Evolutionary conservation across 352 stramenopile species (phyloP), one percentile per base, ranked within the genome.

Genomic region (Phytophthora melonis): DNA sequence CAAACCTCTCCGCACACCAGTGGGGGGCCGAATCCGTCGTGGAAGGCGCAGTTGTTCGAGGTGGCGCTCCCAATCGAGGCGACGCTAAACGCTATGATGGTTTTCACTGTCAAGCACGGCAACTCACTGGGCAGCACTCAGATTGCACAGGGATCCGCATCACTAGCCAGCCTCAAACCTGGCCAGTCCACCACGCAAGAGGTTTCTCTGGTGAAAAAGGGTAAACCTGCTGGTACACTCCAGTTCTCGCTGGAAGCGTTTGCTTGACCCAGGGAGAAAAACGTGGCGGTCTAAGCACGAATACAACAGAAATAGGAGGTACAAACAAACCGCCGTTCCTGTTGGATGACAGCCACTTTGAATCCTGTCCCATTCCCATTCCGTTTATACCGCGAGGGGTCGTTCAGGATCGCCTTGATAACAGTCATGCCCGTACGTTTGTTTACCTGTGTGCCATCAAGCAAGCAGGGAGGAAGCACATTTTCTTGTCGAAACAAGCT

Each of bases 41-140:
- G 58, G 58, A 55, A 23, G 6, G 43, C 58, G 2, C 58, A 65
- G 18, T 32, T 65, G n/a, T 64, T 65, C 50, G 58, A 65, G 16
- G 25, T 55, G 41, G 58, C 41, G 1, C n/a, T 65, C 1, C 58
- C 58, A 4, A 18, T 56, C 3, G 58, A 65, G 2, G 23, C 41
- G 21, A 13, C 41, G 18, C 21, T 5, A 16, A 34, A 64, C 19
- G 14, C 41, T 6, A 43, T 14, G 14, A 65, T 56, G 18, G 8
- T 19, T 4, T 65, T 65, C 58, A 65, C 25, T 2, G 11, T 56
- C 11, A 56, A 65, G 25, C 10, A 30, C 6, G 23, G 58, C 39
- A 65, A 30, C 19, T 10, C 43, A 7, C 5, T 65, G 39, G 25
- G 41, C 5, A 65, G 25, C 18, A 45, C 39, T 41, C 58, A 18